Evolutionary conservation across 805 yeast species (phyloP), one percentile per base, ranked within the genome.

Genomic region (Kuraishia cidri): DNA sequence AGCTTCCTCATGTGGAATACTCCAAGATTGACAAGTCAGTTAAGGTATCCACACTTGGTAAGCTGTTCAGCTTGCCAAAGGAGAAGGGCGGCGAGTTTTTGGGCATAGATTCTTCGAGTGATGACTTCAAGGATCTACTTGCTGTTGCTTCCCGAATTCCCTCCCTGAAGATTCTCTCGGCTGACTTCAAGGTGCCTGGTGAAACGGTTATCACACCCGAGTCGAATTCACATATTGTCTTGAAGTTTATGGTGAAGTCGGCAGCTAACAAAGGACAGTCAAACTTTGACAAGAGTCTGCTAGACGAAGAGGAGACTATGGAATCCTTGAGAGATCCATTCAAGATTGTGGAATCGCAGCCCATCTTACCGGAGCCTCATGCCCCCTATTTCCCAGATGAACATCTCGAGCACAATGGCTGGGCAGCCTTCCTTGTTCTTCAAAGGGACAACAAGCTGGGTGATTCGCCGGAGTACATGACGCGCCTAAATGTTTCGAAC

Each of bases 111-210:
- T 71, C 69, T 48, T 42, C 60, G 17, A 51, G 52, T 25, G 53
- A 62, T 7, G 55, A 72, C 40, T 53, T 81, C 34, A 50, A 66
- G 16, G 60, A 60, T 19, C 66, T 82, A 1, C 49, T 77, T 31
- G 53, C 57, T 3, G 67, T 75, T 37, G 94, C 88, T 1, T 50
- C 69, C 3, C 61, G 67, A 21, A 72, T 87, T 22, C 96, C 97
- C 27, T 56, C 64, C 29, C 55, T 88, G 31, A 74, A 79, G 46
- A 60, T 87, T 11, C 42, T 87, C 19, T 72, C 71, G 32, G 79
- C 94, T 27, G 74, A 72, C 37, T 86, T 86, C 58, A 68, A 70
- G 40, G 95, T 90, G 27, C 90, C 95, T 3, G 97, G 97, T 22
- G 97, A 88, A 61, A 51, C 57, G 11, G 62, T 62, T 20, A 76